A percentile compares a stretch with the other conserved stretches of the same genome.
Conservation (phyloP, 441 rosid genomes). For the Populus trichocarpa region DNA sequence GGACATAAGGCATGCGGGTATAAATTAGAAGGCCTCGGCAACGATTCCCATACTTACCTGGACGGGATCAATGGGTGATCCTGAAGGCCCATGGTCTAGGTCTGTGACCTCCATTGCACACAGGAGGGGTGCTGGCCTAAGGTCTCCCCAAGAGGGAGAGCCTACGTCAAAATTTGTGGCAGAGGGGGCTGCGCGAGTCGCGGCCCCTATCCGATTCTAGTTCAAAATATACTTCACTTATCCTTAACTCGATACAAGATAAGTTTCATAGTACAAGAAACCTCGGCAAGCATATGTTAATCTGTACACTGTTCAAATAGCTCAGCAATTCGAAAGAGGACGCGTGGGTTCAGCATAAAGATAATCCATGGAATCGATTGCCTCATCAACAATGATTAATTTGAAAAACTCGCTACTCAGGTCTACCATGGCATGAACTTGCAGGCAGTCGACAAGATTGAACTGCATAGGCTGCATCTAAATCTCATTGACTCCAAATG, state of each 20-base stretch:
- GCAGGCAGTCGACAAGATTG: background rate
- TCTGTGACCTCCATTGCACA: conserved; percentile 13
- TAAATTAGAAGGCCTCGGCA: background rate
- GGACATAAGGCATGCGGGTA: background rate
- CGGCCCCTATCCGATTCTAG: background rate
- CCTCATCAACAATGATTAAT: background rate
- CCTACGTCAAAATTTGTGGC: conserved; percentile 12
- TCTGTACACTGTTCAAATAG: too few species aligned
- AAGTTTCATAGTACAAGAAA: too few species aligned
- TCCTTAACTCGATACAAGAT: fast-evolving
- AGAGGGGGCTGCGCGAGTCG: background rate
- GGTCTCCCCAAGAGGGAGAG: conserved; percentile 11
- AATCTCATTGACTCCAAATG: background rate
- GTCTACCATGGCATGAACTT: background rate
- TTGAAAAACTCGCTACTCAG: background rate
- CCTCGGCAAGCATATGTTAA: too few species aligned
- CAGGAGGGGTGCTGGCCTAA: conserved; percentile 4
- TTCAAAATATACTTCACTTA: fast-evolving
- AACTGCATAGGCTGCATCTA: conserved; percentile 5
- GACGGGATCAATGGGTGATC: conserved; percentile 11
- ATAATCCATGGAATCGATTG: too few species aligned
- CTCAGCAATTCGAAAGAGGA: too few species aligned
- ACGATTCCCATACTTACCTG: conserved; percentile 4
- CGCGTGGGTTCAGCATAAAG: too few species aligned
- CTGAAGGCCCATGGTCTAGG: conserved; percentile 7